Evolutionary conservation across 2,329 filamentous ascomycete species (phyloP), one percentile per base, ranked within the genome.

Genomic region (Nothophaeocryptopus gaeumannii): DNA sequence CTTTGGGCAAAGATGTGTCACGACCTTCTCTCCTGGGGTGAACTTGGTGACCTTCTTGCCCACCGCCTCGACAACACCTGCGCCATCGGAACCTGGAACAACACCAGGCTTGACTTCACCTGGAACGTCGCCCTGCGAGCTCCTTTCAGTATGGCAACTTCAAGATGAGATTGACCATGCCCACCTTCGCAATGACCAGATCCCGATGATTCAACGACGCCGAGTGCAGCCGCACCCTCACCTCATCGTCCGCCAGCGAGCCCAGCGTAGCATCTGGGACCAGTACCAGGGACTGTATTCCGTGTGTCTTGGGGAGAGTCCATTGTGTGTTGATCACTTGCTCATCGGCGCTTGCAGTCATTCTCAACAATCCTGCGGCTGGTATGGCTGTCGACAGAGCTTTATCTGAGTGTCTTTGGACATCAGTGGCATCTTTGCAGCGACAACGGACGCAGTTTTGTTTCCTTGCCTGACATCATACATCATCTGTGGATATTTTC

Each of bases 1-100:
- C 5, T 20, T 31, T 2, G 47, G 49, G 2, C 37, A 44, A 31
- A 58, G 31, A 39, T 57, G 54, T 29, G 58, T 58, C 2, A 57
- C 75, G 1, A 83, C 79, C 12, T 78, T 74, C 62, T 83, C 79
- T 14, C 80, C 80, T 0, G 68, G 67, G 50, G 74, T 74, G 71
- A 83, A 83, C 55, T 81, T 79, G 48, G 65, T 73, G 1, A 84
- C 80, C 29, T 76, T 72, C 31, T 68, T 60, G 13, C 81, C 81
- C 15, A 82, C 76, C 41, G 72, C 69, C 55, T 80, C 72, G n/a
- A 84, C 73, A 29, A 76, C 68, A 26, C 66, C 66, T 10, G 63
- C 62, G 13, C 55, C 55, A 30, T 58, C 55, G 16, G 50, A 57
- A 16, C 51, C 50, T 10, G 55, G 50, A n/a, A 59, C 50, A 10